Base-by-base conservation (phyloP, 495 filamentous ascomycete species). In the Hypoxylon cercidicola region DNA sequence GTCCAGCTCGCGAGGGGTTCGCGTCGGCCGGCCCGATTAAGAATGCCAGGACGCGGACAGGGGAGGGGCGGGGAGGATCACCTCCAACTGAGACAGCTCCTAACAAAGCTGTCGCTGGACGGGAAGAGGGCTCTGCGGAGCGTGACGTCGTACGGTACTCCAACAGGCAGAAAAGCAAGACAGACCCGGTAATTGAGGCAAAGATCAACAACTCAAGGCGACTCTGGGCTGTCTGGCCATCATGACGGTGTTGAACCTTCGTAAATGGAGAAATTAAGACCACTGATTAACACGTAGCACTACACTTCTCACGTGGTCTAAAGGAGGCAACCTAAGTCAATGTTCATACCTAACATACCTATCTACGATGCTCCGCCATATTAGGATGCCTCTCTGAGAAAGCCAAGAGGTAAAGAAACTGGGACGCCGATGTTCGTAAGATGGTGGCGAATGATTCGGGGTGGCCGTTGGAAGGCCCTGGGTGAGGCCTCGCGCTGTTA, bases 11-110 rank as follows among this genome's bases (percentile, higher is more conserved):
- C 49, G 64, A 51, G 64, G 64, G 35, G 51, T 43, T 68, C 58
- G 55, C 54, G 34, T 53, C 25, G 58, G 53, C 64, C 64, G 64
- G 64, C 25, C 64, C 64, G 65, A 64, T 68, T 68, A 68, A 53
- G 40, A 46, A 54, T 30, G 20, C 28, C 45, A 15, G 37, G 13
- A 40, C 4, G 37, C 37, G 37, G 37, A 15, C 30, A 32, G 9
- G 30, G 30, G 30, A 7, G 3, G 8, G 37, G 37, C 32, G 30
- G 50, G 46, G 21, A 55, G 43, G 51, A 43, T 3, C 40, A 20
- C 15, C 40, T 41, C 13, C 28, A 47, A 54, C 41, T 58, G 53
- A 44, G 34, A 35, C 34, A 35, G 34, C 13, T 35, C 23, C 23
- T 25, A 25, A 25, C 23, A 25, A 25, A 25, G 23, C 23, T 25